These are phyloP conservation scores for Salix brachista DNA, from an alignment of 345 rosid genomes.

Conservation along the genomic window DNA sequence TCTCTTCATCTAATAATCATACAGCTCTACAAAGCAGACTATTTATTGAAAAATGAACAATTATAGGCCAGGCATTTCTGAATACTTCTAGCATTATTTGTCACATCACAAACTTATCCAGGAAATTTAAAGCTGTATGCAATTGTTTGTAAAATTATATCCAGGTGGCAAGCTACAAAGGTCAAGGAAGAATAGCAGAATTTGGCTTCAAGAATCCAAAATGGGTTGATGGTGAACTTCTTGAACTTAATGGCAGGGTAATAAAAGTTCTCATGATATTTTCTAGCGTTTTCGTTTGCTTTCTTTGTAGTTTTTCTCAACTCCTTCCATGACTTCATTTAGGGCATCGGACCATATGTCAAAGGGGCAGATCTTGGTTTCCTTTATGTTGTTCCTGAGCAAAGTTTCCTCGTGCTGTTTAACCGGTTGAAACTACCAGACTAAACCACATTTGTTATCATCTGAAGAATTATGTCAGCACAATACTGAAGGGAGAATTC, in stretches of 20 bases:
- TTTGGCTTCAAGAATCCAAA: constrained; percentile 67
- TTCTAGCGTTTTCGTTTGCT: background rate
- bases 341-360: constrained; percentile 81
- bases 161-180: constrained; percentile 79
- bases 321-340: constrained; percentile 2
- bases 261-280: background rate
- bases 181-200: constrained; percentile 91
- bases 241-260: constrained; percentile 87
- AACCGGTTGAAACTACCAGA: constrained; percentile 76
- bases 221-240: constrained; percentile 93
- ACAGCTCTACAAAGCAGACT: background rate
- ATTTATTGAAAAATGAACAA: background rate
- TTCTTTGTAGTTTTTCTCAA: background rate
- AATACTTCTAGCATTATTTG: background rate
- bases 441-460: constrained; percentile 22
- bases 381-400: constrained; percentile 73
- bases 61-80: background rate
- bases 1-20: background rate
- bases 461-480: background rate
- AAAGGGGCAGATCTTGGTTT: constrained; percentile 92
- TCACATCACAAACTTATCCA: background rate
- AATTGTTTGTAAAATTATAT: constrained; percentile 4
- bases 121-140: background rate
- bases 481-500: constrained; percentile 2
- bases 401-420: constrained; percentile 88